phyloP scores from a whole-genome alignment of 2,329 filamentous ascomycete genomes.

The Fusarium nygamai region DNA sequence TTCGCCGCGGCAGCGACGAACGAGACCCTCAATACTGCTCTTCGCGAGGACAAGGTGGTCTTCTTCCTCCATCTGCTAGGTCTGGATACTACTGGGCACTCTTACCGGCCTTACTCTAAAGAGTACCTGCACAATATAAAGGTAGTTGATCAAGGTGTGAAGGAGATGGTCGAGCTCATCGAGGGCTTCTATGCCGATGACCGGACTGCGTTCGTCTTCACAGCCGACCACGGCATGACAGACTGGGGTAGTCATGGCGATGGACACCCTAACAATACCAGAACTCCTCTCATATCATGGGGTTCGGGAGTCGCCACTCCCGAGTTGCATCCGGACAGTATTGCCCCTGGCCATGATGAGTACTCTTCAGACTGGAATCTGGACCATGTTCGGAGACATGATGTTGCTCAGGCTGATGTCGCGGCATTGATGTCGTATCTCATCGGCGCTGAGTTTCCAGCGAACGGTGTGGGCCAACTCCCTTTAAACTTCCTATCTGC shows the following conservation, averaged over 20 bases:
- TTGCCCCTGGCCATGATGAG: constrained; percentile 86
- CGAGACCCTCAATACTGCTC: constrained; percentile 73
- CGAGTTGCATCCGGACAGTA: constrained; percentile 60
- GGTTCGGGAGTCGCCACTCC: constrained; percentile 89
- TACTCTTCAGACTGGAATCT: constrained; percentile 91
- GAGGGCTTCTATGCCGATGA: constrained; percentile 86
- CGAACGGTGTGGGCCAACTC: constrained; percentile 94
- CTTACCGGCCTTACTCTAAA: constrained; percentile 88
- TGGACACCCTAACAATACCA: constrained; percentile 95
- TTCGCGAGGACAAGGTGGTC: constrained; percentile 86
- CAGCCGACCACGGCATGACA: constrained; percentile 98
- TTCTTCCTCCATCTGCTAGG: constrained; percentile 96
- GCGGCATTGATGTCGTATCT: constrained; percentile 96
- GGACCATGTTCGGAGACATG: constrained; percentile 82
- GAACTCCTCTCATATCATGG: constrained; percentile 93
- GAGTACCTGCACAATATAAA: constrained; percentile 97
- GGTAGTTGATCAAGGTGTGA: constrained; percentile 88
- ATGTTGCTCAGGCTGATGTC: constrained; percentile 93
- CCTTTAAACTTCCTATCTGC: constrained; percentile 85
- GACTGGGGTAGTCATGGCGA: constrained; percentile 99
- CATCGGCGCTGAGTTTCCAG: constrained; percentile 86
- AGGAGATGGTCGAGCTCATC: constrained; percentile 83
- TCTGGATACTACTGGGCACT: constrained; percentile 89
- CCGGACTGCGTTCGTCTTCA: constrained; percentile 95
- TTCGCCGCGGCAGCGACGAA: constrained; percentile 85